These are phyloP conservation scores for Fusarium albosuccineum DNA, from an alignment of 2,329 filamentous ascomycete species.

Conservation along the genomic window DNA sequence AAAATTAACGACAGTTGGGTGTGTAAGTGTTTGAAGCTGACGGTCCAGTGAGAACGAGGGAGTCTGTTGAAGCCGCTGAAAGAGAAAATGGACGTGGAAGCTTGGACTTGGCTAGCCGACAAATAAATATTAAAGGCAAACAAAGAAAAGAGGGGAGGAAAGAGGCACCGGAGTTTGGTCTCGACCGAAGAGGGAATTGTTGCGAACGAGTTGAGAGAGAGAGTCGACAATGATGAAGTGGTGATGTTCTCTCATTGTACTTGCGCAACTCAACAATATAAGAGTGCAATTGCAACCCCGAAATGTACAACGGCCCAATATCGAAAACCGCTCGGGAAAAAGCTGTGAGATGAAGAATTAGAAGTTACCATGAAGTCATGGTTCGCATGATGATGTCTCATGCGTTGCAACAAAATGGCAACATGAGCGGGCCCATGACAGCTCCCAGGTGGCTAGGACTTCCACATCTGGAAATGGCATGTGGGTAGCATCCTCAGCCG, in stretches of 20 bases:
- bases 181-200: background rate
- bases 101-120: no score
- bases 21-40: no score
- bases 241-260: background rate
- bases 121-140: no score
- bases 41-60: no score
- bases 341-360: background rate
- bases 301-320: background rate
- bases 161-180: background rate
- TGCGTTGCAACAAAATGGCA: background rate
- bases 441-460: background rate
- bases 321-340: background rate
- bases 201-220: no score
- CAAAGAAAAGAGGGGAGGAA: background rate
- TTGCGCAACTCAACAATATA: background rate
- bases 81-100: no score
- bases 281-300: background rate
- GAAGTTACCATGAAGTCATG: background rate
- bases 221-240: background rate
- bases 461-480: background rate
- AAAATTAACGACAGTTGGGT: no score
- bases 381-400: slow-evolving; percentile 1
- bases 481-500: background rate
- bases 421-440: background rate
- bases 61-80: no score